Conservation (phyloP, 2,329 filamentous ascomycete genomes). For the Aspergillus sp. region DNA sequence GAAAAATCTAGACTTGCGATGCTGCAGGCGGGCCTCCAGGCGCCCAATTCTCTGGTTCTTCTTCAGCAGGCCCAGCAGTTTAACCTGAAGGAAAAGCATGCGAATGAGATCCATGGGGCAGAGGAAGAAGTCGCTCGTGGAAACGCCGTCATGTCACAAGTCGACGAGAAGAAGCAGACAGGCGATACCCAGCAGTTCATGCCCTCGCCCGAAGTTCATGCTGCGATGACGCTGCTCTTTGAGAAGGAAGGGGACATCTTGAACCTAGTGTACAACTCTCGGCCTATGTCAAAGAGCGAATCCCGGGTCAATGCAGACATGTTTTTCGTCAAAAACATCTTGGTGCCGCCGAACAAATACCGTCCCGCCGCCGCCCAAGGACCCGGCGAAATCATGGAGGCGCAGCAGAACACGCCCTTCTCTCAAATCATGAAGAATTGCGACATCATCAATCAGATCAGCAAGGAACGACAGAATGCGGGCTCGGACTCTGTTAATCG, state of each 20-base stretch:
- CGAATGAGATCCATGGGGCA: slow-evolving; percentile 45
- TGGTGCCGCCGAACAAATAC: slow-evolving; percentile 88
- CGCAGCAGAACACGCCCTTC: slow-evolving; percentile 80
- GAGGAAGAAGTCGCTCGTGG: slow-evolving; percentile 51
- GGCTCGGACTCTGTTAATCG: slow-evolving; percentile 40
- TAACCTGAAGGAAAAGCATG: slow-evolving; percentile 26
- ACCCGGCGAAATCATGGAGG: slow-evolving; percentile 72
- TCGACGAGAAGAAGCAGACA: slow-evolving; percentile 27
- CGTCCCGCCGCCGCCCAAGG: slow-evolving; percentile 79
- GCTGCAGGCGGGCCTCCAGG: slow-evolving; percentile 59
- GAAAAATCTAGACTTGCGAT: slow-evolving; percentile 70
- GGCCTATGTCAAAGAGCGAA: slow-evolving; percentile 52
- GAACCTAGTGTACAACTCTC: slow-evolving; percentile 73
- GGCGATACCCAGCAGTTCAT: slow-evolving; percentile 61
- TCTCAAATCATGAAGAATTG: slow-evolving; percentile 73
- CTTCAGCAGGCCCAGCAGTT: slow-evolving; percentile 41
- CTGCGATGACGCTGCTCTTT: slow-evolving; percentile 70
- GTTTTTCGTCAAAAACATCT: slow-evolving; percentile 81
- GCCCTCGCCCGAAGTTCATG: slow-evolving; percentile 73
- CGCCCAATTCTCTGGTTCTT: slow-evolving; percentile 61
- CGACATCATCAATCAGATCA: slow-evolving; percentile 64
- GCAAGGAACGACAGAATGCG: slow-evolving; percentile 55
- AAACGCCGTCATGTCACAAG: slow-evolving; percentile 36
- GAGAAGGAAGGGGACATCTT: slow-evolving; percentile 79
- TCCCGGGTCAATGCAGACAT: slow-evolving; percentile 66